A percentile compares a stretch with the other conserved stretches of the same genome.
Evolutionary conservation across 2,329 filamentous ascomycete genomes (phyloP).

Genomic region (Aaosphaeria arxii): DNA sequence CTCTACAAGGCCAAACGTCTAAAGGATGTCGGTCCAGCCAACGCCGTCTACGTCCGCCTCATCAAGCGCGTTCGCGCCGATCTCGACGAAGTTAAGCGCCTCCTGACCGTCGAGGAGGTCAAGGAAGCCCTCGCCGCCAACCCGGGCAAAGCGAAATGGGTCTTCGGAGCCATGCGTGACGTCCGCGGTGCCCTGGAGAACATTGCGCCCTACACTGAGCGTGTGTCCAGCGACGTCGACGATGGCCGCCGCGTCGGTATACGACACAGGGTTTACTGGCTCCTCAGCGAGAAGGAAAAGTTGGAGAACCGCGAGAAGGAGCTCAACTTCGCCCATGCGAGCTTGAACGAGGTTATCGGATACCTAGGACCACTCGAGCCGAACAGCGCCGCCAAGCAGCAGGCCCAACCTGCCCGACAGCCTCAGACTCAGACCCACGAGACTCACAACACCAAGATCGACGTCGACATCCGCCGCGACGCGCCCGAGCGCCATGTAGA

Average conservation of each 20-base stretch:
- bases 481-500: constrained; percentile 5
- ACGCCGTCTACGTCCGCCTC: constrained; percentile 38
- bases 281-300: constrained; percentile 40
- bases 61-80: constrained; percentile 35
- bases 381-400: constrained; percentile 23
- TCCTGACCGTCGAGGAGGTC: constrained; percentile 35
- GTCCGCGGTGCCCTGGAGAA: constrained; percentile 36
- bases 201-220: constrained; percentile 35
- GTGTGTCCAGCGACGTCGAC: constrained; percentile 32
- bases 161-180: constrained; percentile 35
- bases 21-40: constrained; percentile 34
- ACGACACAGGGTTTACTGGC: constrained; percentile 36
- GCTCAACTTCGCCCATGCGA: constrained; percentile 29
- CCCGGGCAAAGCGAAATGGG: constrained; percentile 37
- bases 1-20: constrained; percentile 33
- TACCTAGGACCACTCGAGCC: constrained; percentile 35
- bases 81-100: constrained; percentile 36
- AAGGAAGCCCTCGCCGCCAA: constrained; percentile 36
- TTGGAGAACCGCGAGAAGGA: constrained; percentile 37
- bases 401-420: constrained; percentile 7
- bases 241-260: constrained; percentile 35
- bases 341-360: constrained; percentile 33
- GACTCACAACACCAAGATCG: constrained; percentile 10
- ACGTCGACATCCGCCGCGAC: constrained; percentile 23
- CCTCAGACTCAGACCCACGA: constrained; percentile 13